Conservation (phyloP, 768 basidiomycete genomes). For the Leccinum subtestaceum region DNA sequence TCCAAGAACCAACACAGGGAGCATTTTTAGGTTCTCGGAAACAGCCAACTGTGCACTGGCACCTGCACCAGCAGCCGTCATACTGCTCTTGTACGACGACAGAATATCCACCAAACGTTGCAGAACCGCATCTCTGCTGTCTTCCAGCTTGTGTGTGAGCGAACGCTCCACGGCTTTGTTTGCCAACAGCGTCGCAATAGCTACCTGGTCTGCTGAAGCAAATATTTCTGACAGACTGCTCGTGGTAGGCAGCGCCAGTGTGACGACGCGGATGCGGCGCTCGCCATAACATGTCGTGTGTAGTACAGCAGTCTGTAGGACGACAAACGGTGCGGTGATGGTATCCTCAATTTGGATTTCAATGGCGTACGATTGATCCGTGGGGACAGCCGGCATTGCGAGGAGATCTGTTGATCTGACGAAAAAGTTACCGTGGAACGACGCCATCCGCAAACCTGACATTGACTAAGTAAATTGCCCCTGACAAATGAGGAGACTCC, state of each 20-base stretch:
- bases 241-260: conserved; percentile 84
- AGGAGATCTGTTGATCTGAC: conserved; percentile 95
- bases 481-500: background rate
- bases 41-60: conserved; percentile 93
- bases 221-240: conserved; percentile 86
- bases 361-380: conserved; percentile 93
- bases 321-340: conserved; percentile 85
- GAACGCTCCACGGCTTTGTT: conserved; percentile 93
- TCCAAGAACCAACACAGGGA: conserved; percentile 87
- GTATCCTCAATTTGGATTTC: conserved; percentile 96
- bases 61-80: conserved; percentile 91
- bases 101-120: conserved; percentile 85
- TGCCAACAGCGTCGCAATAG: conserved; percentile 77
- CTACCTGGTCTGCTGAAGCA: conserved; percentile 86
- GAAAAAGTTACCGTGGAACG: conserved; percentile 99
- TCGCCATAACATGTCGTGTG: conserved; percentile 95
- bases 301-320: conserved; percentile 90
- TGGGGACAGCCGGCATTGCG: conserved; percentile 94
- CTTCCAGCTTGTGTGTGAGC: conserved; percentile 82
- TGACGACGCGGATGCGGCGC: conserved; percentile 88
- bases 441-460: conserved; percentile 86
- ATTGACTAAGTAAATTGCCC: background rate
- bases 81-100: conserved; percentile 88
- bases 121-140: conserved; percentile 79
- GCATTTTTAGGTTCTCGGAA: conserved; percentile 91